Conservation (phyloP, 2,329 filamentous ascomycete species). For the Paradendryphiella salina region DNA sequence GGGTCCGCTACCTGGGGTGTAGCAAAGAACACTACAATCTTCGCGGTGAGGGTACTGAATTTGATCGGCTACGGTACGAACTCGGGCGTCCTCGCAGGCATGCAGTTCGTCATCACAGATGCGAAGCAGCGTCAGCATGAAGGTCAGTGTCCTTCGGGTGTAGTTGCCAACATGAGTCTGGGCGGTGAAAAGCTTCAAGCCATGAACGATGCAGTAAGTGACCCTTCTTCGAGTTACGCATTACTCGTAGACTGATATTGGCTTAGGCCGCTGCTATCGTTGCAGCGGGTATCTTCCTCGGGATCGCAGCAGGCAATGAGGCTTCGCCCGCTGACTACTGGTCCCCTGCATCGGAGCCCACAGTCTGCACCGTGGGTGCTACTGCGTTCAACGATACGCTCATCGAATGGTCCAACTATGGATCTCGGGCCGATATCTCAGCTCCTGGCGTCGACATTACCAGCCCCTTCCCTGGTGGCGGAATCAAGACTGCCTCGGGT, state of each 20-base stretch:
- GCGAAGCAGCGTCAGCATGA: conserved; percentile 3
- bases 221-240: not conserved
- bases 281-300: conserved; percentile 42
- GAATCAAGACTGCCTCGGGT: conserved; percentile 56
- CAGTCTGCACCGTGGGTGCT: conserved; percentile 47
- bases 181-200: conserved; percentile 31
- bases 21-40: conserved; percentile 42
- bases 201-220: conserved; percentile 32
- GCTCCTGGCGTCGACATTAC: conserved; percentile 47
- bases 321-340: conserved; percentile 28
- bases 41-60: conserved; percentile 45
- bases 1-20: conserved; percentile 40
- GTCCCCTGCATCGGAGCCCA: conserved; percentile 43
- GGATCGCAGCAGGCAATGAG: conserved; percentile 46
- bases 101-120: conserved; percentile 28
- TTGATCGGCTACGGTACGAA: conserved; percentile 28
- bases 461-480: conserved; percentile 51
- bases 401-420: conserved; percentile 45
- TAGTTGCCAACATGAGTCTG: conserved; percentile 43
- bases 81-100: conserved; percentile 33
- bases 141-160: conserved; percentile 33
- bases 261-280: conserved; percentile 39
- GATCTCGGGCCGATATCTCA: conserved; percentile 42
- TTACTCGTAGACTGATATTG: not conserved
- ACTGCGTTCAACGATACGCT: conserved; percentile 36